Base-by-base conservation (phyloP, 2,329 filamentous ascomycete genomes). In the Neonectria sp. region DNA sequence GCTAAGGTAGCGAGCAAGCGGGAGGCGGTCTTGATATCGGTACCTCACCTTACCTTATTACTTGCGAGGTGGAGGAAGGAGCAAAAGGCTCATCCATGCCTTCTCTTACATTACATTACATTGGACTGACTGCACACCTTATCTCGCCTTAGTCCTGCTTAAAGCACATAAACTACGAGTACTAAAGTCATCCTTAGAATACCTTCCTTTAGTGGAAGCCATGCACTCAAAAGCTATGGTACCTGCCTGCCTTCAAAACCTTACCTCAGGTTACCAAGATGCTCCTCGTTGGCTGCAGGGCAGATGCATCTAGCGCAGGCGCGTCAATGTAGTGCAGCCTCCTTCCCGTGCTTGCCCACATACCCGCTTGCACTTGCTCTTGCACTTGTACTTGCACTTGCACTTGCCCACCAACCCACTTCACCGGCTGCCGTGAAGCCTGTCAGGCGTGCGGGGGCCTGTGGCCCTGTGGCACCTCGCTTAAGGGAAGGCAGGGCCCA, bases 401-500 rank as follows among this genome's bases (percentile, higher is more conserved):
- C n/a, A 17, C 49, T 31, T 35, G n/a, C 49, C 33, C n/a, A 17
- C 49, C n/a, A 24, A 11, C 49, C 33, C 46, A 21, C 24, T 24
- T 46, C 49, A 33, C 15, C 49, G 27, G 49, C 49, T 52, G n/a
- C 29, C 49, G n/a, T 35, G 29, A 31, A 33, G 29, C 49, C 31
- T 53, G 49, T n/a, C 29, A 51, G 27, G 17, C 48, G 27, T 6
- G n/a, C 49, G 49, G 49, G 35, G 59, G 21, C 21, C 21, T 21
- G 21, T 21, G 21, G 21, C 21, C 21, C 43, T 68, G 69, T 65
- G 68, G 71, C 60, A 65, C 73, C 69, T 75, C 73, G 73, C 73
- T 75, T 75, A 75, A 48, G 72, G 69, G 70, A 69, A 68, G 70
- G 72, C 72, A 70, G 73, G 71, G 68, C 72, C 63, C 51, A 51